These are phyloP conservation scores for Asterophora lycoperdoides DNA, from an alignment of 768 basidiomycete genomes.

Conservation along the genomic window DNA sequence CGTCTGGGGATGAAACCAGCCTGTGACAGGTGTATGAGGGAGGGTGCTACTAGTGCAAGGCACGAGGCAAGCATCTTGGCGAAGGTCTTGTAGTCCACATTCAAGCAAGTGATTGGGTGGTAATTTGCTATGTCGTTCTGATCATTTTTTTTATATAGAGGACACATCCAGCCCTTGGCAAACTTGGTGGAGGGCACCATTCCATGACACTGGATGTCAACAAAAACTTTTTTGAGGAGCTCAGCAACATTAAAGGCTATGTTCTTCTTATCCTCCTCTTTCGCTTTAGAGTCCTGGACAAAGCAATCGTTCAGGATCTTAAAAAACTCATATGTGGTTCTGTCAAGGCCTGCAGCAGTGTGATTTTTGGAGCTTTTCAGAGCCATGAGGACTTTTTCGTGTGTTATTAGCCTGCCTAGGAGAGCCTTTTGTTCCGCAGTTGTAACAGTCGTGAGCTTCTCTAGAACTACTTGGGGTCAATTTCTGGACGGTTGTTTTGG, in stretches of 20 bases:
- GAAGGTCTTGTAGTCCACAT: conserved; percentile 32
- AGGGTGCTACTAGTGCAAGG: background rate
- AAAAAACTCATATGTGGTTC: conserved; percentile 22
- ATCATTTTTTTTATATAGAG: conserved; percentile 38
- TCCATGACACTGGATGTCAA: conserved; percentile 28
- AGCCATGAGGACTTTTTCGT: conserved; percentile 8
- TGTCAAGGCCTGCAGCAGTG: conserved; percentile 17
- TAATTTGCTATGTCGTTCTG: conserved; percentile 29
- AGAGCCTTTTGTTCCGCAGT: background rate
- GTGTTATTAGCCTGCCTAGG: background rate
- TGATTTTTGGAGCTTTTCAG: conserved; percentile 9
- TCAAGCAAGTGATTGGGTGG: conserved; percentile 33
- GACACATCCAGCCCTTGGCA: conserved; percentile 33
- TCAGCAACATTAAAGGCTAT: conserved; percentile 10
- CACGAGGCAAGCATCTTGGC: conserved; percentile 1
- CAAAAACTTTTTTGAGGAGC: conserved; percentile 14
- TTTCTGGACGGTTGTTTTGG: too few relatives aligned
- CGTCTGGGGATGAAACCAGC: conserved; percentile 12
- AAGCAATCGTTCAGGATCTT: conserved; percentile 12
- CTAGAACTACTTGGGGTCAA: background rate
- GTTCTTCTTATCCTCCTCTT: background rate
- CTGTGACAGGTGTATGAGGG: background rate
- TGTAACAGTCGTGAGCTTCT: background rate
- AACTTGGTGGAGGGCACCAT: conserved; percentile 14
- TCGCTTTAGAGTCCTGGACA: conserved; percentile 3